Percentiles rank a stretch among this genome's conserved stretches.
phyloP scores from a whole-genome alignment of 2,329 filamentous ascomycete genomes.

The Pyricularia pennisetigena region DNA sequence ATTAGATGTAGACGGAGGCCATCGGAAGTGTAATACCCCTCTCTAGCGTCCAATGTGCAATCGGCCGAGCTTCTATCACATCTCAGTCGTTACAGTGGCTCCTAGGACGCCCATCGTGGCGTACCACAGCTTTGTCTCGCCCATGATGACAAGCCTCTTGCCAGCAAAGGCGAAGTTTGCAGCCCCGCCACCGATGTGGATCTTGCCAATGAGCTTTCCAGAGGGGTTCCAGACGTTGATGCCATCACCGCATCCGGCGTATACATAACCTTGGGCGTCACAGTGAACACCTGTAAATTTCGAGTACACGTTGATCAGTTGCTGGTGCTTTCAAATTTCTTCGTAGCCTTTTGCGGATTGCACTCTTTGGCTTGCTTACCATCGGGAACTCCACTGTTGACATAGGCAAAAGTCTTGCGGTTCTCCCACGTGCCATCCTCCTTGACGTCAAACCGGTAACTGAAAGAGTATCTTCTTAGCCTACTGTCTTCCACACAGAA shows the following conservation, averaged over 20 bases:
- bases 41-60: neutral
- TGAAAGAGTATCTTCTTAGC: slow-evolving; percentile 11
- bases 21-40: neutral
- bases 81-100: slow-evolving; percentile 7
- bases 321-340: neutral
- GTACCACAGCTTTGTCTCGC: slow-evolving; percentile 29
- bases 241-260: slow-evolving; percentile 39
- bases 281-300: slow-evolving; percentile 36
- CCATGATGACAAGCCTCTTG: slow-evolving; percentile 28
- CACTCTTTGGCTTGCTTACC: slow-evolving; percentile 25
- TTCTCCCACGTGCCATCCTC: slow-evolving; percentile 35
- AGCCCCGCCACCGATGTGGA: slow-evolving; percentile 36
- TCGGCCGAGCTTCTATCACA: slow-evolving; percentile 23
- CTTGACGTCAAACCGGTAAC: slow-evolving; percentile 35
- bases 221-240: slow-evolving; percentile 38
- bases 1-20: neutral
- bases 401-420: slow-evolving; percentile 46
- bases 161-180: slow-evolving; percentile 41
- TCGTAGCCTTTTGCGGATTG: slow-evolving; percentile 16
- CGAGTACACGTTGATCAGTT: slow-evolving; percentile 15
- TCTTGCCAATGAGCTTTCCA: slow-evolving; percentile 44
- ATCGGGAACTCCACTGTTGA: slow-evolving; percentile 44
- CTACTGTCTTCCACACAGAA: neutral
- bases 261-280: slow-evolving; percentile 45
- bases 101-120: slow-evolving; percentile 21